These are phyloP conservation scores for Lomentospora prolificans DNA, from an alignment of 2,329 filamentous ascomycete species.

Conservation along the genomic window DNA sequence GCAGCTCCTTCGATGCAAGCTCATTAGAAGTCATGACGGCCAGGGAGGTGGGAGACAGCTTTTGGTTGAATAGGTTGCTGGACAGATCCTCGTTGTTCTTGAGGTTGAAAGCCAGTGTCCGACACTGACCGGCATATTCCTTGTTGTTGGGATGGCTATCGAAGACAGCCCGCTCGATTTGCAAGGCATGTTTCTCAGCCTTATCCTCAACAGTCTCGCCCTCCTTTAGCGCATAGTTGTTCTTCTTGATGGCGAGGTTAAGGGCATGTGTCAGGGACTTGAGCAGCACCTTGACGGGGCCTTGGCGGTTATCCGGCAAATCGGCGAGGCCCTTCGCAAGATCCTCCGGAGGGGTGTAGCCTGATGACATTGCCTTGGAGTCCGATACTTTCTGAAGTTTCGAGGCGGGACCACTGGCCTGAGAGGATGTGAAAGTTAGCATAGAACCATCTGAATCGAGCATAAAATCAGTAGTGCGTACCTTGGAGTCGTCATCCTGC, in stretches of 20 bases:
- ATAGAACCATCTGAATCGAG: neutral
- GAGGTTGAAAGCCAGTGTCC: conserved; percentile 73
- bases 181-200: conserved; percentile 61
- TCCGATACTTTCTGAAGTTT: conserved; percentile 49
- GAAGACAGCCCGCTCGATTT: conserved; percentile 66
- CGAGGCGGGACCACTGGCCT: conserved; percentile 23
- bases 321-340: conserved; percentile 40
- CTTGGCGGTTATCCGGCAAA: conserved; percentile 55
- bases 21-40: conserved; percentile 85
- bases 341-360: conserved; percentile 41
- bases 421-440: conserved; percentile 15
- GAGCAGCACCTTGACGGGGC: conserved; percentile 58
- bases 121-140: conserved; percentile 54
- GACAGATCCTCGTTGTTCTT: conserved; percentile 79
- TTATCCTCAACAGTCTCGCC: conserved; percentile 54
- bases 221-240: conserved; percentile 51
- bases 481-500: conserved; percentile 41
- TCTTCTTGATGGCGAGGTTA: conserved; percentile 54
- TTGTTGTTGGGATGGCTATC: conserved; percentile 43
- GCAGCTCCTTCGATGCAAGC: conserved; percentile 84
- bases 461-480: conserved; percentile 13
- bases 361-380: conserved; percentile 28
- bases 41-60: conserved; percentile 63
- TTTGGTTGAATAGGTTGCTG: conserved; percentile 62
- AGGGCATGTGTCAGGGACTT: conserved; percentile 61